A percentile compares a stretch with the other conserved stretches of the same genome.
These are phyloP conservation scores for Kuraishia molischiana DNA, from an alignment of 805 yeast species.

Conservation along the genomic window DNA sequence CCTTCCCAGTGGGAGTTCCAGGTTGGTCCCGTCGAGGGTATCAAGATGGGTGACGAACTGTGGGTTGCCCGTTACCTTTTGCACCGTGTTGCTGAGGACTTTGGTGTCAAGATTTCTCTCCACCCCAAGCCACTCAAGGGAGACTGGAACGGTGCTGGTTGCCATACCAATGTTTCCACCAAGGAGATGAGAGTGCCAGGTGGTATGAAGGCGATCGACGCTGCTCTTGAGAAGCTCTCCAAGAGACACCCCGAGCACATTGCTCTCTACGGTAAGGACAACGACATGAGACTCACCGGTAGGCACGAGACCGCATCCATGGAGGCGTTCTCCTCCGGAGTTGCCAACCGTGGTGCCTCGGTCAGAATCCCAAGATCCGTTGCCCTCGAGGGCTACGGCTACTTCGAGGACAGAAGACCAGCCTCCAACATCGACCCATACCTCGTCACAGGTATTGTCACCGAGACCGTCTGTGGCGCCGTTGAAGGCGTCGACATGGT, in stretches of 20 bases:
- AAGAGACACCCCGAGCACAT: constrained; percentile 97
- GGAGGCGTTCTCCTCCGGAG: constrained; percentile 89
- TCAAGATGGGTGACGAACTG: constrained; percentile 93
- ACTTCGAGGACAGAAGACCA: constrained; percentile 99
- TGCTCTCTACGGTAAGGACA: constrained; percentile 90
- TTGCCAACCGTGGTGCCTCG: constrained; percentile 99
- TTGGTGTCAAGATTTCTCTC: constrained; percentile 96
- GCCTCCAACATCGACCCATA: constrained; percentile 99
- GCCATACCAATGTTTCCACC: constrained; percentile 98
- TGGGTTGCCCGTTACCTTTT: constrained; percentile 93
- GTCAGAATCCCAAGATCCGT: constrained; percentile 98
- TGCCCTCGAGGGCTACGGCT: constrained; percentile 95
- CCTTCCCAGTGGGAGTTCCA: constrained; percentile 99
- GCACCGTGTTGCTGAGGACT: constrained; percentile 95
- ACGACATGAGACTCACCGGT: constrained; percentile 93
- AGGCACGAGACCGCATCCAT: constrained; percentile 97
- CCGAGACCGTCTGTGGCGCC: constrained; percentile 92
- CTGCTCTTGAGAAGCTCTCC: constrained; percentile 85
- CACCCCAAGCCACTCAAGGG: constrained; percentile 99
- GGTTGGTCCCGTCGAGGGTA: constrained; percentile 97
- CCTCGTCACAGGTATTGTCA: constrained; percentile 96
- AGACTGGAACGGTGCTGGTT: constrained; percentile 99
- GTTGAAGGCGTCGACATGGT: constrained; percentile 93
- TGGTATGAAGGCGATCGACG: constrained; percentile 92
- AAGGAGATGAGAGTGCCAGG: constrained; percentile 86